phyloP scores from a whole-genome alignment of 2,329 filamentous ascomycete species.

The Cercospora nicotianae region DNA sequence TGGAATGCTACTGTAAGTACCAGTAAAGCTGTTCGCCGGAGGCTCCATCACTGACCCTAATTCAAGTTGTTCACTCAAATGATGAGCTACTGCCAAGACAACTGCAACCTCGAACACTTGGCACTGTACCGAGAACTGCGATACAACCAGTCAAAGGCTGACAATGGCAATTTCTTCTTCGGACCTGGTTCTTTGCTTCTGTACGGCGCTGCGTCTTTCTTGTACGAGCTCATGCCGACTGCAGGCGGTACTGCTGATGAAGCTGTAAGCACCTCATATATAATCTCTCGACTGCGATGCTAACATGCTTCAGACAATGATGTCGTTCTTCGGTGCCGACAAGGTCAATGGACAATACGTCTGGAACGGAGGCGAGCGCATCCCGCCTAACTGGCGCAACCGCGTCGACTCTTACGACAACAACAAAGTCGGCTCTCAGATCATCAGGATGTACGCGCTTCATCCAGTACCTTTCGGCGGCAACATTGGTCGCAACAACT shows the following conservation, averaged over 20 bases:
- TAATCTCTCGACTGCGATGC: constrained; percentile 20
- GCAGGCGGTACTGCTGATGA: constrained; percentile 37
- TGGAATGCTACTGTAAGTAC: constrained; percentile 41
- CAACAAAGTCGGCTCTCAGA: constrained; percentile 40
- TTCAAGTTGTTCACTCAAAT: constrained; percentile 39
- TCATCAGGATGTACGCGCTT: constrained; percentile 43
- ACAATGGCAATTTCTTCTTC: constrained; percentile 46
- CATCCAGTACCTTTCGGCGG: constrained; percentile 48
- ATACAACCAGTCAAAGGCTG: constrained; percentile 41
- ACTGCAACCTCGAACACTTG: constrained; percentile 39
- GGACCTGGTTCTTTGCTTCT: constrained; percentile 42
- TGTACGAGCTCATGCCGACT: constrained; percentile 45
- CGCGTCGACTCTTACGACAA: constrained; percentile 36
- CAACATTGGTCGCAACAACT: constrained; percentile 21
- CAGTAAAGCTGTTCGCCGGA: too few species aligned
- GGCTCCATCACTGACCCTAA: not conserved
- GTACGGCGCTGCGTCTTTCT: constrained; percentile 45
- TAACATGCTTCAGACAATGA: constrained; percentile 35
- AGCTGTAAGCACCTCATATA: constrained; percentile 22
- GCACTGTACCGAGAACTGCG: constrained; percentile 40
- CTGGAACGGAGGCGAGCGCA: constrained; percentile 40
- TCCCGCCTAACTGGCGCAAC: constrained; percentile 43
- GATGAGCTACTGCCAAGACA: constrained; percentile 38
- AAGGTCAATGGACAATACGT: constrained; percentile 42
- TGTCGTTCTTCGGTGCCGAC: constrained; percentile 48